phyloP scores from a whole-genome alignment of 2,329 filamentous ascomycete species.

The Paradendryphiella salina region DNA sequence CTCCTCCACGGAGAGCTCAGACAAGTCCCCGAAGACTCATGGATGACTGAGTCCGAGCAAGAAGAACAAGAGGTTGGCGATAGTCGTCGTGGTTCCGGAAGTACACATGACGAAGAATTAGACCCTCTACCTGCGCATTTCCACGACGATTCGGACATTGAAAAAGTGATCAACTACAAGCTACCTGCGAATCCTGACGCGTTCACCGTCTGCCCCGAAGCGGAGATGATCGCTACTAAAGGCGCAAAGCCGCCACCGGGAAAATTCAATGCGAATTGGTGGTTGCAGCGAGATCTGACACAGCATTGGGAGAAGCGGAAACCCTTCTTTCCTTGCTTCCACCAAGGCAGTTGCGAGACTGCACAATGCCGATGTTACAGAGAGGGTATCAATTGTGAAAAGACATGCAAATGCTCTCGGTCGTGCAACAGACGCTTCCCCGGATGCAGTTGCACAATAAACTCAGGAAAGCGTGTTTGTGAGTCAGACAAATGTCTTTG shows the following conservation, averaged over 20 bases:
- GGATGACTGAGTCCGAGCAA: slow-evolving; percentile 8
- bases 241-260: slow-evolving; percentile 13
- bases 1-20: slow-evolving; percentile 49
- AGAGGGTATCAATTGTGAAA: slow-evolving; percentile 69
- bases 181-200: slow-evolving; percentile 19
- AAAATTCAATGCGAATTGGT: slow-evolving; percentile 25
- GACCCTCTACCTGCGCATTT: slow-evolving; percentile 14
- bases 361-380: slow-evolving; percentile 64
- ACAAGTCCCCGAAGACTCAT: slow-evolving; percentile 31
- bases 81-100: slow-evolving; percentile 4
- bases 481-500: slow-evolving; percentile 65
- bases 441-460: slow-evolving; percentile 48
- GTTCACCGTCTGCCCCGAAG: slow-evolving; percentile 10
- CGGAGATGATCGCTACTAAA: background rate
- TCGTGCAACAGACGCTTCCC: slow-evolving; percentile 58
- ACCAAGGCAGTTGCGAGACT: slow-evolving; percentile 67
- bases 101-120: background rate
- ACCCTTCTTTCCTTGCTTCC: slow-evolving; percentile 67
- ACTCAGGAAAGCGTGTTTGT: slow-evolving; percentile 46
- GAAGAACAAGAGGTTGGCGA: slow-evolving; percentile 8
- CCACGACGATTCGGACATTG: slow-evolving; percentile 26
- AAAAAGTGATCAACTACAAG: slow-evolving; percentile 34
- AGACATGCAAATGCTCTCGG: slow-evolving; percentile 68
- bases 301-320: slow-evolving; percentile 61
- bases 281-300: slow-evolving; percentile 46